A percentile compares a stretch with the other conserved stretches of the same genome.
Conservation (phyloP, 805 yeast species). For the Brettanomyces nanus region DNA sequence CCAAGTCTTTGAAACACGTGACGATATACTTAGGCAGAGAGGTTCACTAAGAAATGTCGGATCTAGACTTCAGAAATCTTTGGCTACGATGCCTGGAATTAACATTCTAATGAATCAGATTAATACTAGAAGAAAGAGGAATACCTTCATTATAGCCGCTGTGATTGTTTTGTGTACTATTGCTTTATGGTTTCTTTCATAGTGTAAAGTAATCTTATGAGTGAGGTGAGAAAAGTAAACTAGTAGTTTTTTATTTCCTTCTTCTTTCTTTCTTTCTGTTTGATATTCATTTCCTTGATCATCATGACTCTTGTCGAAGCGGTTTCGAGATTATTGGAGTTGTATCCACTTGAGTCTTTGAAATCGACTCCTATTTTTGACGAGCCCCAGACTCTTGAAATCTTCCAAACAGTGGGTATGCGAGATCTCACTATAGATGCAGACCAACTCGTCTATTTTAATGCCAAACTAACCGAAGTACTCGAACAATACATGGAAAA, state of each 20-base stretch:
- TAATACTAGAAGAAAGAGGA: constrained; percentile 82
- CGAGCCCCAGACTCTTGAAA: not conserved
- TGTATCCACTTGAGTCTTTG: not conserved
- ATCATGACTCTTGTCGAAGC: too few species aligned
- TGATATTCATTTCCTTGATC: too few species aligned
- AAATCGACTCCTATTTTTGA: not conserved
- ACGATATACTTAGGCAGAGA: constrained; percentile 71
- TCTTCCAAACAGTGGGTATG: not conserved
- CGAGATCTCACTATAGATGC: not conserved
- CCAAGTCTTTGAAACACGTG: constrained; percentile 88
- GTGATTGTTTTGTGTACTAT: constrained; percentile 69
- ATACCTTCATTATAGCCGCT: constrained; percentile 72
- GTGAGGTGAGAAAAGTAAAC: too few species aligned
- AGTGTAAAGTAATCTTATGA: too few species aligned
- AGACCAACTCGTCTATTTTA: not conserved
- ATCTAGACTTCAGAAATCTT: constrained; percentile 47
- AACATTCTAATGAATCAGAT: constrained; percentile 68
- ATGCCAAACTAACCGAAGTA: not conserved
- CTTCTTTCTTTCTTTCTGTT: too few species aligned
- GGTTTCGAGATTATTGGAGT: too few species aligned
- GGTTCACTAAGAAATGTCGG: constrained; percentile 55
- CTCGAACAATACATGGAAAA: not conserved
- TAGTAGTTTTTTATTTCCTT: too few species aligned
- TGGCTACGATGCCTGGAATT: constrained; percentile 75
- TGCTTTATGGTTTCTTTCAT: constrained; percentile 34